Evolutionary conservation across 495 filamentous ascomycete genomes (phyloP).

Genomic region (Aspergillus bridgeri): DNA sequence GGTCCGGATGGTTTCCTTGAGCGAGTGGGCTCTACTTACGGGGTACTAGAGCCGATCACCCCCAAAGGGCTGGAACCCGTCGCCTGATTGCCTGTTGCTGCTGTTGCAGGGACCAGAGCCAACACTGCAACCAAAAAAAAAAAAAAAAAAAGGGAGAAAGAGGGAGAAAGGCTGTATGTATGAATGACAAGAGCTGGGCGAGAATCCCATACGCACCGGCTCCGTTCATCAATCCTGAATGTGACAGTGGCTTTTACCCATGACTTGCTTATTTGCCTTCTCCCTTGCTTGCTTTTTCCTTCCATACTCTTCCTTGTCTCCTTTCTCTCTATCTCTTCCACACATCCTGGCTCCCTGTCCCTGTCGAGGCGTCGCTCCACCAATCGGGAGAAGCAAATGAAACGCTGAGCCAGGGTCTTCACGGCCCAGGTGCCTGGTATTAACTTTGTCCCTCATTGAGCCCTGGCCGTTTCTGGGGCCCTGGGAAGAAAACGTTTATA

Average conservation of each 20-base stretch:
- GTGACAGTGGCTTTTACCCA: constrained; percentile 11
- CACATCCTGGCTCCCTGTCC: constrained; percentile 11
- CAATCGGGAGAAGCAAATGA: constrained; percentile 24
- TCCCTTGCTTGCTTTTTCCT: constrained; percentile 24
- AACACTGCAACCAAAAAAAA: constrained; percentile 1
- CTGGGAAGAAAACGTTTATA: constrained; percentile 10
- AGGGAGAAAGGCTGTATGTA: neutral
- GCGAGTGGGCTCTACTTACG: constrained; percentile 5
- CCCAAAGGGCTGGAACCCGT: constrained; percentile 15
- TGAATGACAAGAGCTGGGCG: too few relatives aligned
- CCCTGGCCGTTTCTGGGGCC: constrained; percentile 12
- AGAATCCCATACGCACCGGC: neutral
- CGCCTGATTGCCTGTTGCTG: constrained; percentile 2
- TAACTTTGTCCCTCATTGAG: constrained; percentile 6
- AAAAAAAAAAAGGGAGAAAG: neutral
- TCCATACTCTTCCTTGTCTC: constrained; percentile 21
- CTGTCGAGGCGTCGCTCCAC: constrained; percentile 20
- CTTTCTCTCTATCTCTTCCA: constrained; percentile 22
- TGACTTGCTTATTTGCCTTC: constrained; percentile 18
- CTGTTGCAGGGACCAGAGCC: neutral
- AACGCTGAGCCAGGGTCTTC: constrained; percentile 21
- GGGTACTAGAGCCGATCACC: constrained; percentile 14
- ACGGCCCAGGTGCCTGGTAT: constrained; percentile 3
- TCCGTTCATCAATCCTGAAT: constrained; percentile 5
- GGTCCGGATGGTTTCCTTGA: constrained; percentile 6